Evolutionary conservation across 2,329 filamentous ascomycete species (phyloP).

Genomic region (Proliferodiscus dingleyae): DNA sequence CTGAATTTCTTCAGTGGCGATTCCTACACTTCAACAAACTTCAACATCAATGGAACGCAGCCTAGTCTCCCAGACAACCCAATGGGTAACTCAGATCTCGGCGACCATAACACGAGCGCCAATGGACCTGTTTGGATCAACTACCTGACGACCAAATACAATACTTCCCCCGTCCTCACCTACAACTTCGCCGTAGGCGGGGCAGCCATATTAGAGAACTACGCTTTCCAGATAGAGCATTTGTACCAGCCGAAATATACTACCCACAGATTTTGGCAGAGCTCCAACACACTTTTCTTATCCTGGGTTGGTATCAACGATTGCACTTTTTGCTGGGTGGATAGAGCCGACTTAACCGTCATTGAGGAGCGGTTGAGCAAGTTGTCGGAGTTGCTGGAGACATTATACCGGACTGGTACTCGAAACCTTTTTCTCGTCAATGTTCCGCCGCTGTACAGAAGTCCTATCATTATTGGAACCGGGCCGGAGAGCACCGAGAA

Average conservation of each 20-base stretch:
- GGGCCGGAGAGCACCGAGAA: background rate
- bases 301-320: slow-evolving; percentile 51
- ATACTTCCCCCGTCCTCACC: slow-evolving; percentile 34
- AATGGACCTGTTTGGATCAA: slow-evolving; percentile 48
- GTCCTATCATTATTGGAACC: slow-evolving; percentile 1
- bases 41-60: slow-evolving; percentile 28
- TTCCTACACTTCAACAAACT: slow-evolving; percentile 32
- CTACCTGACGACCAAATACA: slow-evolving; percentile 38
- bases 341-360: background rate
- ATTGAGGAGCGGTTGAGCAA: background rate
- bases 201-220: slow-evolving; percentile 30
- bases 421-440: slow-evolving; percentile 8
- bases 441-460: slow-evolving; percentile 7
- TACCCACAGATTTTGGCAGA: slow-evolving; percentile 31
- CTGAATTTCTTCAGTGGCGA: slow-evolving; percentile 26
- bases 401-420: slow-evolving; percentile 7
- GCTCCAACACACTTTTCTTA: slow-evolving; percentile 37
- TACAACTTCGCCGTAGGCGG: slow-evolving; percentile 43
- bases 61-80: slow-evolving; percentile 26
- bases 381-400: slow-evolving; percentile 1
- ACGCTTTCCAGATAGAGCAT: slow-evolving; percentile 26
- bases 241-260: slow-evolving; percentile 19
- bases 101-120: slow-evolving; percentile 28
- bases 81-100: slow-evolving; percentile 31
- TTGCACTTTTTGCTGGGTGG: slow-evolving; percentile 25